Evolutionary conservation across 176 grass and related monocot genomes (phyloP).

Genomic region (Paspalum vaginatum): DNA sequence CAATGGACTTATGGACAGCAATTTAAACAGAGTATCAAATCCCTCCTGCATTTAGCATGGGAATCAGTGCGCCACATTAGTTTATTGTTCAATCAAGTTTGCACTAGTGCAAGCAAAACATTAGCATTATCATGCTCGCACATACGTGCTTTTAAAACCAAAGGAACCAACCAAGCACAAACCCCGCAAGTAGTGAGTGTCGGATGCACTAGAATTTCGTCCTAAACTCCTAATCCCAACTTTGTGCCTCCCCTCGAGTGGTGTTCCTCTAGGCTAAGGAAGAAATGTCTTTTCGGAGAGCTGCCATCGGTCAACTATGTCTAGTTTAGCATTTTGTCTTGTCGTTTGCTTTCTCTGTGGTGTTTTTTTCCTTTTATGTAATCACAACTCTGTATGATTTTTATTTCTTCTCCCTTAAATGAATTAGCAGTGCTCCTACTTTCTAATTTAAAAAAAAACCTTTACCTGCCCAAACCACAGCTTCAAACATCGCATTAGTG

Average conservation of each 20-base stretch:
- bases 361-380: too few relatives aligned
- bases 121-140: slow-evolving; percentile 35
- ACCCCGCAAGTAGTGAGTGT: slow-evolving; percentile 45
- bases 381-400: too few relatives aligned
- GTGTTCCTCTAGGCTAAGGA: too few relatives aligned
- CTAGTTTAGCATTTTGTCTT: too few relatives aligned
- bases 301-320: too few relatives aligned
- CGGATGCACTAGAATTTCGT: slow-evolving; percentile 48
- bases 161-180: slow-evolving; percentile 34
- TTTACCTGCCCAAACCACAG: slow-evolving; percentile 44
- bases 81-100: slow-evolving; percentile 12
- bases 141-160: slow-evolving; percentile 11
- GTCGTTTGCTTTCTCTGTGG: too few relatives aligned
- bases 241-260: too few relatives aligned
- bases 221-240: slow-evolving; percentile 52
- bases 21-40: slow-evolving; percentile 4
- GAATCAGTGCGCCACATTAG: slow-evolving; percentile 12
- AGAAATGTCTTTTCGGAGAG: too few relatives aligned
- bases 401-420: too few relatives aligned
- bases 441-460: too few relatives aligned
- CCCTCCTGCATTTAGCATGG: slow-evolving; percentile 4
- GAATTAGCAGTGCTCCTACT: too few relatives aligned
- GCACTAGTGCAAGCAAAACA: slow-evolving; percentile 44
- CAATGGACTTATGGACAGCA: neutral
- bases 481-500: slow-evolving; percentile 43